Conservation (phyloP, 129 eudicot genomes). For the Ambrosia trifida region DNA sequence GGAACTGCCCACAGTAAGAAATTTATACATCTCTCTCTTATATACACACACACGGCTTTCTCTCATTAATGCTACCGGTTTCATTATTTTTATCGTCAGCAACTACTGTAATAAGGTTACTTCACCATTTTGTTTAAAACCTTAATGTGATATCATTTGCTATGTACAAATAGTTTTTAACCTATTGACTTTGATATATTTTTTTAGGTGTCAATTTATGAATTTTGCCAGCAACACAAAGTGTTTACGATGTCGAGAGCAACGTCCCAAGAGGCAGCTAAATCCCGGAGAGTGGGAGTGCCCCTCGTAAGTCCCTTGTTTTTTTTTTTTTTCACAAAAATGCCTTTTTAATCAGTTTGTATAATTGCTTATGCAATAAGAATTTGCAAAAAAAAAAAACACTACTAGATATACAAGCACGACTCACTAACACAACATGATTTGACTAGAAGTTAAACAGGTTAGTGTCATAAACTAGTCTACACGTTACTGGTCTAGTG, state of each 20-base stretch:
- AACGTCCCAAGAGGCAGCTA: constrained; percentile 61
- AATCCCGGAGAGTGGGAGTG: constrained; percentile 87
- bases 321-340: background rate
- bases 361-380: background rate
- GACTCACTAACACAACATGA: too few relatives aligned
- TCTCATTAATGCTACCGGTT: too few relatives aligned
- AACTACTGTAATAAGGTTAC: too few relatives aligned
- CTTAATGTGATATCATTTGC: background rate
- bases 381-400: too few relatives aligned
- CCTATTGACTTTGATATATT: background rate
- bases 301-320: constrained; percentile 55
- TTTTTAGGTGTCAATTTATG: constrained; percentile 69
- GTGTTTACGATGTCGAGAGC: constrained; percentile 69
- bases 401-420: too few relatives aligned
- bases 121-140: background rate
- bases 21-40: too few relatives aligned
- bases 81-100: too few relatives aligned
- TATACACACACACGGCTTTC: background rate
- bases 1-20: too few relatives aligned
- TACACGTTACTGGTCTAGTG: too few relatives aligned
- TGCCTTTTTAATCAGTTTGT: background rate
- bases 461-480: too few relatives aligned
- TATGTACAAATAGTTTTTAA: background rate
- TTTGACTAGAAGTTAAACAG: background rate
- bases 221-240: constrained; percentile 73